Evolutionary conservation across 495 filamentous ascomycete genomes (phyloP), one percentile per base, ranked within the genome.

Genomic region (Talaromyces nanjingensis): DNA sequence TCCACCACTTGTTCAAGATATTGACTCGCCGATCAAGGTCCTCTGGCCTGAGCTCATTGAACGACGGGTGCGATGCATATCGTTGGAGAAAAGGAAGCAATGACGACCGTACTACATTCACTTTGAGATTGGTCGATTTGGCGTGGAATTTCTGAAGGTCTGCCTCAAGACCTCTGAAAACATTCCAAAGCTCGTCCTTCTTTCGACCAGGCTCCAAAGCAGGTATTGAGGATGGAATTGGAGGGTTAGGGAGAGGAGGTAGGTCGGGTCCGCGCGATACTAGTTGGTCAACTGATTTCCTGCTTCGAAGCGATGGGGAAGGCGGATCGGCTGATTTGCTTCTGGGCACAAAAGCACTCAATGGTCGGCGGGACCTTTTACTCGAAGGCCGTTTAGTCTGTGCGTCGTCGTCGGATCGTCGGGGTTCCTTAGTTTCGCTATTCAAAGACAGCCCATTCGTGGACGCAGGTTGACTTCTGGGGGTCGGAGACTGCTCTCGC

Each of bases 1-100:
- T 91, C 94, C 94, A 98, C 94, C 94, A 98, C 71, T 91, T 94
- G 69, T 96, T 92, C 49, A 98, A 78, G 39, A 96, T 89, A 42
- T 86, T 86, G 4, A 90, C 84, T 63, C 94, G 82, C 39, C 91
- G 85, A 64, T 98, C 94, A 49, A 98, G 74, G 71, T 97, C 92
- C 78, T 97, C 94, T 6, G 91, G 81, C 33, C 84, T 77, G 27
- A 93, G 73, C 57, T 81, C 82, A 66, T 79, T 81, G 65, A 85
- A 88, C 4, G 90, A 92, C 2, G 85, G 75, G 67, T 94, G 88
- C n/a, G 84, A 73, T 53, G 85, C 82, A 67, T 92, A 85, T 56
- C 83, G 87, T 60, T 83, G 81, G 42, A 98, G 78, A 68, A 98
- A 97, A 0, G 93, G 92, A n/a, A 97, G 72, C 4, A 98, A 83